Base-by-base conservation (phyloP, 129 eudicot species). In the Calendula officinalis region DNA sequence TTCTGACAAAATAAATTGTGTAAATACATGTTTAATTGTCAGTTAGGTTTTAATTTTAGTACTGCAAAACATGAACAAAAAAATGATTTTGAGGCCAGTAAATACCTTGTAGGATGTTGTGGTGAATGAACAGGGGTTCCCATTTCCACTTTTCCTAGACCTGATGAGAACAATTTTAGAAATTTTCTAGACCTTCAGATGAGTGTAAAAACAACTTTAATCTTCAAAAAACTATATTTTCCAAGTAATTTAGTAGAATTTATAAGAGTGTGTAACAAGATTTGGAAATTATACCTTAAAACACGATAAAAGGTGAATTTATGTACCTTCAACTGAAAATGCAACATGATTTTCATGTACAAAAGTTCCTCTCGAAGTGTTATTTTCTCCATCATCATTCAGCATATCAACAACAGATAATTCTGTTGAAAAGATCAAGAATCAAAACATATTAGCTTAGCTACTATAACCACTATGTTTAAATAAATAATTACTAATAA, bases 81-180 rank as follows among this genome's bases (percentile, higher is more conserved):
- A 22, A 8, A 46, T 6, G 13, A 50, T 27, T 48, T 64, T 42
- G 44, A 62, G 48, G 37, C 71, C 40, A 54, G 56, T 36, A 66
- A 44, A 77, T 82, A 91, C 98, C 95, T 81, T 78, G 74, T 66
- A 66, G 77, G 86, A 52, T 54, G 77, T 44, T 68, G 79, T 38
- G 94, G 98, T 69, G 98, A 91, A 64, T 87, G 96, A 60, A 75
- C 81, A 7, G 98, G 96, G 53, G 98, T 91, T 81, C 70, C 82
- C 51, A 80, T 75, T 60, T 69, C 87, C 74, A 91, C 88, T 71
- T 81, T 72, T 35, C 98, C 98, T 63, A 91, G 61, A 85, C 96
- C 96, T 91, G 84, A 55, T 27, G 51, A 17, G 27, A 41, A 68
- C 60, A 59, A 64, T 66, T 60, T 60, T 41, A 64, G 30, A 22